Evolutionary conservation across 495 filamentous ascomycete genomes (phyloP).

Genomic region (Bacidia rubella): DNA sequence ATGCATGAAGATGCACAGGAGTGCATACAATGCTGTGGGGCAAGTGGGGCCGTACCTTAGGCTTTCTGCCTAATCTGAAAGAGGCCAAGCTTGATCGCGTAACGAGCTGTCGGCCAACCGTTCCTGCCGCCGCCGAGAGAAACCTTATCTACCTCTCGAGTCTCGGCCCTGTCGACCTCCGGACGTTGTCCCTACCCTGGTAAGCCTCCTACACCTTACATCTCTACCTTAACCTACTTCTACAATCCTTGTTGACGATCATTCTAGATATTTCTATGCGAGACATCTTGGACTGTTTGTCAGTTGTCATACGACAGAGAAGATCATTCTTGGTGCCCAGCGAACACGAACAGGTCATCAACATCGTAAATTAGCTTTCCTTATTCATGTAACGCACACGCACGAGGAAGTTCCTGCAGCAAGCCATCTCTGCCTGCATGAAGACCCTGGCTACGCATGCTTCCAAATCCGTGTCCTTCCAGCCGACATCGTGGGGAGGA

Average conservation of each 20-base stretch:
- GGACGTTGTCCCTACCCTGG: too few species aligned
- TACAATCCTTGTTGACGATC: background rate
- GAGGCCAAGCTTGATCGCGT: too few species aligned
- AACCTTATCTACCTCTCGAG: background rate
- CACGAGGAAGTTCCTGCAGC: background rate
- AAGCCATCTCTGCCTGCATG: background rate
- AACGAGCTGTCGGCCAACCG: background rate
- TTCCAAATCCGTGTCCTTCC: background rate
- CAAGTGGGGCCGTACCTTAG: too few species aligned
- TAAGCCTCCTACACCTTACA: background rate
- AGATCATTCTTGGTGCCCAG: background rate
- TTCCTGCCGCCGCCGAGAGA: background rate
- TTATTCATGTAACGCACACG: background rate
- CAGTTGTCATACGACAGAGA: background rate
- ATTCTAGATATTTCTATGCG: too few species aligned
- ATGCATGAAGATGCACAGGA: too few species aligned
- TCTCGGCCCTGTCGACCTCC: background rate
- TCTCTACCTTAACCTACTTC: background rate
- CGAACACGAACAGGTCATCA: background rate
- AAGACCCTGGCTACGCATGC: background rate
- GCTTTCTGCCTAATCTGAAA: too few species aligned
- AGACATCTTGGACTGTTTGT: background rate
- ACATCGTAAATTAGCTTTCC: background rate
- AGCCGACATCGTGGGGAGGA: background rate
- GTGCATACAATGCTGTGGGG: too few species aligned